Evolutionary conservation across 495 filamentous ascomycete species (phyloP), one percentile per base, ranked within the genome.

Genomic region (Trichoderma gamsii): DNA sequence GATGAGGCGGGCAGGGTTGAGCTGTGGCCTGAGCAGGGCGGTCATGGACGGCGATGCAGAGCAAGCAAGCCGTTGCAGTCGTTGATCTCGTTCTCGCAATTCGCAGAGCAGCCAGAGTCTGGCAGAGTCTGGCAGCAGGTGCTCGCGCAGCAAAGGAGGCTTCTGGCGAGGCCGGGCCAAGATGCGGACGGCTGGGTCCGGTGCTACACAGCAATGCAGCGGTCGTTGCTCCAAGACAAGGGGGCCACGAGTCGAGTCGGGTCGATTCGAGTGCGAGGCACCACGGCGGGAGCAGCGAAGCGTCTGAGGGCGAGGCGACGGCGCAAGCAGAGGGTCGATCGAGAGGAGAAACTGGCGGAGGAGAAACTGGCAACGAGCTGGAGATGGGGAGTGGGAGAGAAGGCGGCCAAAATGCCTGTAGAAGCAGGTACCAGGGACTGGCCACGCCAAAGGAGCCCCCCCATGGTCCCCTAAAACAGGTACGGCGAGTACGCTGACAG

Each of bases 381-480:
- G 44, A 49, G 44, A 16, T 49, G 56, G 56, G 3, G 25, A 29
- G 56, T 9, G 5, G 27, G 56, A 32, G 27, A 13, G 56, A 32
- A 61, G 56, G n/a, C 29, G 56, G 12, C 29, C 27, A 12, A 61
- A 21, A 7, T 11, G 25, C 56, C 23, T 61, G 56, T 61, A 61
- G 56, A 61, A 61, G 56, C 56, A 61, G 56, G 56, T 61, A 61
- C 56, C 56, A 61, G 56, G 56, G 56, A 29, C 56, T 29, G 23
- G 44, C 56, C 56, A 61, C 25, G 25, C 56, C 56, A 32, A 61
- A 61, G 29, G n/a, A 52, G 49, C 56, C 56, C 56, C 56, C 56
- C 56, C 56, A 61, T 61, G 56, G 56, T 61, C 56, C 56, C 56
- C 56, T 61, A 61, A 61, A 61, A 32, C 56, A 61, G 25, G 23